A percentile compares a stretch with the other conserved stretches of the same genome.
Evolutionary conservation across 2,329 filamentous ascomycete genomes (phyloP).

Genomic region (Emydomyces testavorans): DNA sequence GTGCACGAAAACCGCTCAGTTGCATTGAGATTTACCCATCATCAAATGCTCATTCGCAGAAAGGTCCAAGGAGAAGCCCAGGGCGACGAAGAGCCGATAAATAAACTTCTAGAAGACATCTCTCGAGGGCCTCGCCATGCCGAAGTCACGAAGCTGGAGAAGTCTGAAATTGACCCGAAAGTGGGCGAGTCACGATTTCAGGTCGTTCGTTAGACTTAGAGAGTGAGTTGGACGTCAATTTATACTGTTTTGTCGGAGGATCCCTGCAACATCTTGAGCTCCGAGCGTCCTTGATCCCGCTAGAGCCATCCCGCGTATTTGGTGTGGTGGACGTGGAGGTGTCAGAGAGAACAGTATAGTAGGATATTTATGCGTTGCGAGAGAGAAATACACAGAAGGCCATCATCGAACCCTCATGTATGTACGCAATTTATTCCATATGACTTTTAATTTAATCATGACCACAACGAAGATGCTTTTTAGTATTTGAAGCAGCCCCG

Average conservation of each 20-base stretch:
- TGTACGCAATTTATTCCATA: too few species aligned
- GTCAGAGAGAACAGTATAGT: neutral
- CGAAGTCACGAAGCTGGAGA: constrained; percentile 62
- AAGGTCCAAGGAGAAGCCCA: constrained; percentile 88
- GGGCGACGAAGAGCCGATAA: constrained; percentile 53
- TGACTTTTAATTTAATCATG: too few species aligned
- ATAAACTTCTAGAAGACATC: constrained; percentile 62
- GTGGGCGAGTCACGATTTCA: constrained; percentile 58
- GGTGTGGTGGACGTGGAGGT: too few species aligned
- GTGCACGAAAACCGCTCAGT: too few species aligned
- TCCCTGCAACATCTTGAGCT: too few species aligned
- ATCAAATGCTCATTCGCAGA: constrained; percentile 1
- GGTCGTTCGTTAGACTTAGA: constrained; percentile 26
- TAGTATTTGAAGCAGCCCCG: neutral
- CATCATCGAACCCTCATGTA: too few species aligned
- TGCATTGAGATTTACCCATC: neutral
- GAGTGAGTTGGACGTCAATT: constrained; percentile 1
- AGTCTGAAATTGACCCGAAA: constrained; percentile 52
- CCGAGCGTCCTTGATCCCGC: too few species aligned
- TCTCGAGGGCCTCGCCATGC: constrained; percentile 62
- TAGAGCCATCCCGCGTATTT: too few species aligned
- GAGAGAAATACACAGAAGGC: too few species aligned
- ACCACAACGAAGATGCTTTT: neutral
- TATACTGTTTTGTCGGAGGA: too few species aligned
- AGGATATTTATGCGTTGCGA: neutral